Base-by-base conservation (phyloP, 371 early-diverging fungal species). In the Homolaphlyctis polyrhiza region DNA sequence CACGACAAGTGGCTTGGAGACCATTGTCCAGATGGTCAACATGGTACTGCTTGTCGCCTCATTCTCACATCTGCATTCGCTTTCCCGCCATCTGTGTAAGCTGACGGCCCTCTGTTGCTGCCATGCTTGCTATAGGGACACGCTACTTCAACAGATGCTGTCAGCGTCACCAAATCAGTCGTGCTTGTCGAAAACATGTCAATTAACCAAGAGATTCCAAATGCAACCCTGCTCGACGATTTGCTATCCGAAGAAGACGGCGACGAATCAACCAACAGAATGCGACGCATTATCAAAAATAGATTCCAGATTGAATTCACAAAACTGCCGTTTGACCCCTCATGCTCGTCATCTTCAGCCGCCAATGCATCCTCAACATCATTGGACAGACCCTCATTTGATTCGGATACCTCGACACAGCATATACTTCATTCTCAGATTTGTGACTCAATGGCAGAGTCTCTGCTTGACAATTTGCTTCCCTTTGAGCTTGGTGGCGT, bases 21-120 rank as follows among this genome's bases (percentile, higher is more conserved):
- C 77, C n/a, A 77, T 80, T 58, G 76, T 80, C 76, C 80, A 80
- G 58, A 73, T 80, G 39, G 66, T 80, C 60, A 80, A 77, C 61
- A 80, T 80, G 80, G 77, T 72, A 34, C 21, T 57, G 13, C 28
- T 23, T n/a, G n/a, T n/a, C n/a, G n/a, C n/a, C n/a, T n/a, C n/a
- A n/a, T n/a, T n/a, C n/a, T n/a, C n/a, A n/a, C n/a, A n/a, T n/a
- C n/a, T n/a, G n/a, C n/a, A n/a, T n/a, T n/a, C n/a, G n/a, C n/a
- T n/a, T n/a, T n/a, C n/a, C n/a, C n/a, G n/a, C n/a, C n/a, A n/a
- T n/a, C n/a, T n/a, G n/a, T n/a, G n/a, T n/a, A n/a, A n/a, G n/a
- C 45, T 45, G 45, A 45, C 45, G 45, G 45, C n/a, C 45, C 28
- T 11, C 14, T 34, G 34, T 58, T 34, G 11, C 58, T 16, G 35